Conservation (phyloP, 169 alveolate genomes). For the Amoebophrya sp. region DNA sequence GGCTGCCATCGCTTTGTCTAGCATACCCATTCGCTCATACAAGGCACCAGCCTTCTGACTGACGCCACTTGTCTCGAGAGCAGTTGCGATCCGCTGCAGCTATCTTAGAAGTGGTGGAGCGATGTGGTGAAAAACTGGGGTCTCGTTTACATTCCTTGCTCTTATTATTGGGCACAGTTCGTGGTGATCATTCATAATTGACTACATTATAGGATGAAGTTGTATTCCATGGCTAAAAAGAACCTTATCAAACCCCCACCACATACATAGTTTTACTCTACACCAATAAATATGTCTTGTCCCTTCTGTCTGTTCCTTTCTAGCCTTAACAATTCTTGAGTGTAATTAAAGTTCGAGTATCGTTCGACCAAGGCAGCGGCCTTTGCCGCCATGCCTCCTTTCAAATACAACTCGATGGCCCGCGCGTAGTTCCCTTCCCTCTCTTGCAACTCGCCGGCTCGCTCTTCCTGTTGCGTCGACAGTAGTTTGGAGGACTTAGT, state of each 20-base stretch:
- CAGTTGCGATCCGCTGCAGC: constrained; percentile 67
- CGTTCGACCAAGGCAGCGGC: constrained; percentile 74
- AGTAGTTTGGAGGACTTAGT: too few species aligned
- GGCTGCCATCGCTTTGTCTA: constrained; percentile 68
- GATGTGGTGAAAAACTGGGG: not conserved
- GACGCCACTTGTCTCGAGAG: constrained; percentile 68
- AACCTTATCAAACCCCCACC: not conserved
- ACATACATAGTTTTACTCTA: not conserved
- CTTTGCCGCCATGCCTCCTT: constrained; percentile 84
- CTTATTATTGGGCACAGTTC: not conserved
- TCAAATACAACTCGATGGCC: constrained; percentile 75
- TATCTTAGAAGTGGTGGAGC: not conserved
- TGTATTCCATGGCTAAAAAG: not conserved
- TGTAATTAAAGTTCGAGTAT: constrained; percentile 40
- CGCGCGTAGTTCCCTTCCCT: constrained; percentile 74
- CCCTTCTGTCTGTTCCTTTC: not conserved
- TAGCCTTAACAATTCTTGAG: constrained; percentile 46
- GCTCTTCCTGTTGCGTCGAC: constrained; percentile 63
- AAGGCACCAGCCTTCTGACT: constrained; percentile 85
- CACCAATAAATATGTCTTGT: not conserved
- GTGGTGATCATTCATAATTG: too few species aligned
- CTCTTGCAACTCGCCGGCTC: constrained; percentile 84
- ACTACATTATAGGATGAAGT: too few species aligned
- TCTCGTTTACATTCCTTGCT: not conserved
- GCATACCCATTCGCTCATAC: constrained; percentile 75